Percentiles rank a stretch among this genome's conserved stretches.
Evolutionary conservation across 2,329 filamentous ascomycete species (phyloP).

Genomic region (Penicillium sp.): DNA sequence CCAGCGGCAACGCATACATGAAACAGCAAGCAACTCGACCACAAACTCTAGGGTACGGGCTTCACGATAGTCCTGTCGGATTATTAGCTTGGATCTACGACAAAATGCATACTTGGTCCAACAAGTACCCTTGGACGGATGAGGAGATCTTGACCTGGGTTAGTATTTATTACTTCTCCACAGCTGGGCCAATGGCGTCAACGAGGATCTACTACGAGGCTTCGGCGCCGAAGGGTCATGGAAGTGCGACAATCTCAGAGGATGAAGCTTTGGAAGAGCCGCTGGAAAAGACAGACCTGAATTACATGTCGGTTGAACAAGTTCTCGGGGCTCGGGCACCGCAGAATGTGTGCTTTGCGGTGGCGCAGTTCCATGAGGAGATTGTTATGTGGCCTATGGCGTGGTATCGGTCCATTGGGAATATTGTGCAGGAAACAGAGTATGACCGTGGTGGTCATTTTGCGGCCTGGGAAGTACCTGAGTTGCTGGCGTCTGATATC

Average conservation of each 20-base stretch:
- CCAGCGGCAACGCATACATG: conserved; percentile 51
- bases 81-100: conserved; percentile 78
- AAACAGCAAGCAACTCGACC: conserved; percentile 65
- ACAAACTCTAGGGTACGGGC: conserved; percentile 67
- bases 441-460: conserved; percentile 53
- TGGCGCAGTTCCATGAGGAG: conserved; percentile 54
- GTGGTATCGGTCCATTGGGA: conserved; percentile 52
- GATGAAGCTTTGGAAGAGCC: conserved; percentile 1
- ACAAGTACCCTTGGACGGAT: conserved; percentile 69
- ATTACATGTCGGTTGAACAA: conserved; percentile 18
- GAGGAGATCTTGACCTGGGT: conserved; percentile 76
- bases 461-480: conserved; percentile 52
- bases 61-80: conserved; percentile 68
- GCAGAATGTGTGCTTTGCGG: conserved; percentile 50
- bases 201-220: conserved; percentile 71
- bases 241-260: background rate
- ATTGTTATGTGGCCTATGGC: conserved; percentile 49
- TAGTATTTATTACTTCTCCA: conserved; percentile 68
- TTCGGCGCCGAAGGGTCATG: conserved; percentile 28
- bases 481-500: conserved; percentile 47
- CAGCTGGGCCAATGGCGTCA: conserved; percentile 65
- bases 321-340: conserved; percentile 44
- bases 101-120: conserved; percentile 75
- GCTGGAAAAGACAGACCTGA: background rate
- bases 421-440: conserved; percentile 50